phyloP scores from a whole-genome alignment of 2,329 filamentous ascomycete species.

The Triangularia setosa region DNA sequence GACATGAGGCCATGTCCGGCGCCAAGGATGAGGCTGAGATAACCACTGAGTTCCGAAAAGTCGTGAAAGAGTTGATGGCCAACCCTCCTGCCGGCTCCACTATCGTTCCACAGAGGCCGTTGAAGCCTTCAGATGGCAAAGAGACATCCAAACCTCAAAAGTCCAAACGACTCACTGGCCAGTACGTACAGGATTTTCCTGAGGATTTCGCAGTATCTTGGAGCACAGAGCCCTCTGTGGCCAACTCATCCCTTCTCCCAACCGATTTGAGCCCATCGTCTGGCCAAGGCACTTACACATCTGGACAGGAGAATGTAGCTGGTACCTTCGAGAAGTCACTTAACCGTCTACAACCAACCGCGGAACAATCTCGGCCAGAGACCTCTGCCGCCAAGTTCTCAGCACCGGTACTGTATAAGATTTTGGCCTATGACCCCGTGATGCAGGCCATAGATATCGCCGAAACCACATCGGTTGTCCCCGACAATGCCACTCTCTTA shows the following conservation, averaged over 20 bases:
- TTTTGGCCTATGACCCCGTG: conserved; percentile 61
- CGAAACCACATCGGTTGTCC: conserved; percentile 55
- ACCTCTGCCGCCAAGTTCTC: conserved; percentile 6
- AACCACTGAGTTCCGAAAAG: conserved; percentile 23
- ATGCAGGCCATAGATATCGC: conserved; percentile 55
- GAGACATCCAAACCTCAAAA: neutral
- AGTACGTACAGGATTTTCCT: conserved; percentile 49
- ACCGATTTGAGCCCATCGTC: conserved; percentile 6
- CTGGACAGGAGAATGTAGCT: neutral
- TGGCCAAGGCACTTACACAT: neutral
- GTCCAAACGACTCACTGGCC: conserved; percentile 39
- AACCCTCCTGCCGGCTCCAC: neutral
- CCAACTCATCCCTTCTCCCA: conserved; percentile 17
- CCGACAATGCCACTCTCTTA: conserved; percentile 45
- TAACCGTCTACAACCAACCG: conserved; percentile 16
- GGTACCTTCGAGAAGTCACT: conserved; percentile 25
- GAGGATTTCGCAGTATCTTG: conserved; percentile 47
- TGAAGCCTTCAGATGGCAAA: conserved; percentile 6
- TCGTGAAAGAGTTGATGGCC: conserved; percentile 31
- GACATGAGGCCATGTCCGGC: neutral
- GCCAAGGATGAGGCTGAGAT: conserved; percentile 7
- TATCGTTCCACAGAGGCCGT: neutral
- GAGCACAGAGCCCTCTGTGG: conserved; percentile 26
- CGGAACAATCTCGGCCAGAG: neutral
- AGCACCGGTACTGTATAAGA: conserved; percentile 50